phyloP scores from a whole-genome alignment of 2,329 filamentous ascomycete genomes.

The Hypomyces rosellus region DNA sequence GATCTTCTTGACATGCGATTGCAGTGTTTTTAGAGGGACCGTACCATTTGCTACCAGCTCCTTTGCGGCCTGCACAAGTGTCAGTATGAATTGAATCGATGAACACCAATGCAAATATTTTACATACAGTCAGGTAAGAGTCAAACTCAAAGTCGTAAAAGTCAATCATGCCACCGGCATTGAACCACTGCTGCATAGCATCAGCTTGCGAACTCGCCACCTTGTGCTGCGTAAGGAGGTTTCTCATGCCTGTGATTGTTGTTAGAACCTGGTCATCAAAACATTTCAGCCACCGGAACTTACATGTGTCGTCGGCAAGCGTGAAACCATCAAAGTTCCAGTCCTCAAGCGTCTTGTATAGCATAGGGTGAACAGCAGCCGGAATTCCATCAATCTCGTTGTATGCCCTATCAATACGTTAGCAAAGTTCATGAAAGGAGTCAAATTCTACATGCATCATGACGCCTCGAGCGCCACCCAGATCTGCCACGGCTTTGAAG shows the following conservation, averaged over 20 bases:
- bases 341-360: conserved; percentile 4
- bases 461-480: conserved; percentile 7
- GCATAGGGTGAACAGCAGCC: neutral
- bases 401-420: neutral
- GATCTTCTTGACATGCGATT: conserved; percentile 6
- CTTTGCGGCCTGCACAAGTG: neutral
- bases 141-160: conserved; percentile 9
- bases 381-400: conserved; percentile 3
- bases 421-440: neutral
- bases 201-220: conserved; percentile 7
- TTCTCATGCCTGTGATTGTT: neutral
- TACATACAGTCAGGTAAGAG: conserved; percentile 1
- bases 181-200: conserved; percentile 10
- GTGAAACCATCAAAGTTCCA: conserved; percentile 9
- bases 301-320: conserved; percentile 4
- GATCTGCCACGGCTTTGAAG: conserved; percentile 3
- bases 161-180: conserved; percentile 10
- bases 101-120: neutral
- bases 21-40: conserved; percentile 3
- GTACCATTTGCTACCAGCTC: conserved; percentile 7
- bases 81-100: neutral
- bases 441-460: neutral
- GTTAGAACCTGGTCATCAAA: neutral
- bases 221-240: conserved; percentile 5
- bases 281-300: neutral